Evolutionary conservation across 1,139 yeast species (phyloP).

Genomic region (Magnusiomyces ingens): DNA sequence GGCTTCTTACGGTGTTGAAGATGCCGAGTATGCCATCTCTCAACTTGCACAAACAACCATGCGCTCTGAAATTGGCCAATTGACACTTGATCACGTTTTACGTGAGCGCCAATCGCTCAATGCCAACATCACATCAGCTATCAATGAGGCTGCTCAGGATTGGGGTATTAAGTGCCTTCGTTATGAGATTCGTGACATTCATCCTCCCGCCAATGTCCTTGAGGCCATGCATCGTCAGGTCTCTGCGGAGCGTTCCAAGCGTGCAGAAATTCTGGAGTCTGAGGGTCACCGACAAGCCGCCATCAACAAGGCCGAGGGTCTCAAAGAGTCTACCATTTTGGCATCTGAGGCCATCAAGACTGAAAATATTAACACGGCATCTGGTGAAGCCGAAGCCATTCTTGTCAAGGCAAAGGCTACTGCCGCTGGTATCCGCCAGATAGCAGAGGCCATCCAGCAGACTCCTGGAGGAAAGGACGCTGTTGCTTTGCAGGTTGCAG

Average conservation of each 20-base stretch:
- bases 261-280: conserved; percentile 81
- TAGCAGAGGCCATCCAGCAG: conserved; percentile 60
- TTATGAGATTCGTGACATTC: conserved; percentile 82
- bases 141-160: conserved; percentile 76
- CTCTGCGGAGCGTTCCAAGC: conserved; percentile 74
- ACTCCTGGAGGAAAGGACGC: conserved; percentile 73
- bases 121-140: conserved; percentile 64
- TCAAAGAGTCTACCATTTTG: conserved; percentile 58
- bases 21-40: conserved; percentile 76
- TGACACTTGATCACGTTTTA: conserved; percentile 70
- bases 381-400: conserved; percentile 65
- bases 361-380: conserved; percentile 57
- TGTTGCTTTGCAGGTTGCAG: conserved; percentile 72
- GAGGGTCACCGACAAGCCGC: conserved; percentile 77
- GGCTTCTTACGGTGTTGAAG: conserved; percentile 85
- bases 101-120: conserved; percentile 70
- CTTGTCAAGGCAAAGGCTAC: conserved; percentile 67
- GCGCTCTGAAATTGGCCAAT: conserved; percentile 82
- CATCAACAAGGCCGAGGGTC: conserved; percentile 80
- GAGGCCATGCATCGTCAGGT: conserved; percentile 92
- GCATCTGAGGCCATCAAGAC: conserved; percentile 64
- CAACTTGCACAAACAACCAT: conserved; percentile 88
- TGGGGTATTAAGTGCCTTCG: conserved; percentile 87
- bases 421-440: conserved; percentile 57
- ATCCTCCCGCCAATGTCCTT: conserved; percentile 80